Conservation (phyloP, 2,329 filamentous ascomycete genomes). For the Fusarium hostae region DNA sequence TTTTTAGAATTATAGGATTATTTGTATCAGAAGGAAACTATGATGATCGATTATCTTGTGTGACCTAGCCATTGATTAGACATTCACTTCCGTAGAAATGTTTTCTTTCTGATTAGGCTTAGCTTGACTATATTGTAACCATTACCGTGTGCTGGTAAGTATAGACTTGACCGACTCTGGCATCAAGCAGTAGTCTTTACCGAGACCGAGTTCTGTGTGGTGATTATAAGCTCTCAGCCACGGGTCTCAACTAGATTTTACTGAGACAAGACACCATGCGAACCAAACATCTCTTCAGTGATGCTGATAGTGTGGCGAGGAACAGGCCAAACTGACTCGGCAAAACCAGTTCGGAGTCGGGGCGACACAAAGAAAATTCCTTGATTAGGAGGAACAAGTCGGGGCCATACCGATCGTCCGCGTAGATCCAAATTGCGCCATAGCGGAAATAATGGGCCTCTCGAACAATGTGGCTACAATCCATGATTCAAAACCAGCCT, state of each 20-base stretch:
- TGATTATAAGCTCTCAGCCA: too few relatives aligned
- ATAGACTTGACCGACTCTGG: not conserved
- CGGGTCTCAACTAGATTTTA: too few relatives aligned
- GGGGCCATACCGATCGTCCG: not conserved
- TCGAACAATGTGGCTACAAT: not conserved
- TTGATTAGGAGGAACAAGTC: not conserved
- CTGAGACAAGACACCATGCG: too few relatives aligned
- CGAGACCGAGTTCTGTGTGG: too few relatives aligned
- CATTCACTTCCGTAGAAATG: too few relatives aligned
- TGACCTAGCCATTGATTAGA: too few relatives aligned
- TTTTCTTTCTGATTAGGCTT: not conserved
- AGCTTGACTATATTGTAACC: not conserved
- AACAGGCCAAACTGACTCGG: not conserved
- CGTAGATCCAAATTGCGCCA: not conserved
- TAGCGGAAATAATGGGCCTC: not conserved
- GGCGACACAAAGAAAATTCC: not conserved
- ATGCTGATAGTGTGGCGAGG: not conserved
- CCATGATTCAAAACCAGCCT: constrained; percentile 3
- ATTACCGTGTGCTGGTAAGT: too few relatives aligned
- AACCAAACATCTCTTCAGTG: too few relatives aligned
- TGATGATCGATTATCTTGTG: too few relatives aligned
- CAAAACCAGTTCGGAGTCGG: not conserved
- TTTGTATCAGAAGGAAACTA: not conserved
- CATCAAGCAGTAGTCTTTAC: not conserved
- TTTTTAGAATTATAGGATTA: not conserved